These are phyloP conservation scores for Tetrastigma voinierianum DNA, from an alignment of 164 flowering plant genomes.

Conservation along the genomic window DNA sequence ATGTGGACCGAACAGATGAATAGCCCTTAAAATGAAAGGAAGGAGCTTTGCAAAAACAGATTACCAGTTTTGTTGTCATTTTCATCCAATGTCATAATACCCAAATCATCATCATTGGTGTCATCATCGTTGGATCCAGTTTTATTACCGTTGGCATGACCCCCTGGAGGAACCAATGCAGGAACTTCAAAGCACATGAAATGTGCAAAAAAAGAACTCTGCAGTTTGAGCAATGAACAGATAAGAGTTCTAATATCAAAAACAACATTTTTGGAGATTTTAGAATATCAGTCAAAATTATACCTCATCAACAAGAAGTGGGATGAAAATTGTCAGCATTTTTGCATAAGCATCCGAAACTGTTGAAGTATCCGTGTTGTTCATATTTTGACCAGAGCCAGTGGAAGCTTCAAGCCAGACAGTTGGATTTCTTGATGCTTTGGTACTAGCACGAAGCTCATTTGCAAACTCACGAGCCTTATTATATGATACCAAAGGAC, in stretches of 20 bases:
- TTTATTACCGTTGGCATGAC: conserved; percentile 49
- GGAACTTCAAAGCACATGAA: conserved; percentile 99
- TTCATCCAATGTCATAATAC: conserved; percentile 87
- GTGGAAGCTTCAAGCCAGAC: conserved; percentile 94
- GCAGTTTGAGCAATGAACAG: conserved; percentile 23
- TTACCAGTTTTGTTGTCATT: conserved; percentile 75
- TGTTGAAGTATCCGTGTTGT: conserved; percentile 78
- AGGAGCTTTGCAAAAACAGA: no score
- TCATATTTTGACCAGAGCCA: conserved; percentile 63
- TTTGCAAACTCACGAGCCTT: conserved; percentile 99
- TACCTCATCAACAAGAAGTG: conserved; percentile 98
- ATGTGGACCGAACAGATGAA: background rate
- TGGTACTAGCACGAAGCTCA: conserved; percentile 98
- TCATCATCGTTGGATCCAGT: conserved; percentile 44
- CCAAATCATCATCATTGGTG: conserved; percentile 79
- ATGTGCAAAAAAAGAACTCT: conserved; percentile 99
- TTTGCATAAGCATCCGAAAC: conserved; percentile 96
- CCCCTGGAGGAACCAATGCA: conserved; percentile 88
- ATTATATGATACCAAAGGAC: conserved; percentile 17
- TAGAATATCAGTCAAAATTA: background rate
- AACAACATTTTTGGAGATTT: background rate
- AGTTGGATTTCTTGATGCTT: conserved; percentile 83
- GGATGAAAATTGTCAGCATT: conserved; percentile 91
- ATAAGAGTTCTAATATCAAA: background rate
- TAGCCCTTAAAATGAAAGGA: no score